phyloP scores from a whole-genome alignment of 2,329 filamentous ascomycete genomes.

The Fusarium sublunatum region DNA sequence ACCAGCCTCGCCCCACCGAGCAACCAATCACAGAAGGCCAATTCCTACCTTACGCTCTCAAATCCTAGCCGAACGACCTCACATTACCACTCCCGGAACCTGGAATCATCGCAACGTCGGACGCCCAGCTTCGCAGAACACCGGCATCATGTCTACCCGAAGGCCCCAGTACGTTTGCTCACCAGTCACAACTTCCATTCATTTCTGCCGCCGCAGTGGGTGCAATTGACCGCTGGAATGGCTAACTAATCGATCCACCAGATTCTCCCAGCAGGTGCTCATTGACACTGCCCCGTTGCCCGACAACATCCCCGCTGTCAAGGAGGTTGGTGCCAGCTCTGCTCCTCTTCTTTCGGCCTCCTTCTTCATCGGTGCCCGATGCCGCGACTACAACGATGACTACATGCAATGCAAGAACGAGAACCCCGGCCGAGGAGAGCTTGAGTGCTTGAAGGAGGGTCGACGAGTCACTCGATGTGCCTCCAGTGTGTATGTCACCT shows the following conservation, averaged over 20 bases:
- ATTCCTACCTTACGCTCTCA: conserved; percentile 56
- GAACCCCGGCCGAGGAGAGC: conserved; percentile 87
- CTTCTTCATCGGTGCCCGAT: conserved; percentile 97
- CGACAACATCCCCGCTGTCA: conserved; percentile 88
- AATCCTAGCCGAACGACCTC: conserved; percentile 50
- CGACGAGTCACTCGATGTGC: conserved; percentile 97
- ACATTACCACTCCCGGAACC: conserved; percentile 44
- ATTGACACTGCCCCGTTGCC: conserved; percentile 97
- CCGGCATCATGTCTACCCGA: conserved; percentile 56
- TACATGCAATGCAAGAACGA: conserved; percentile 99
- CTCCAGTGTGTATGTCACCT: conserved; percentile 83
- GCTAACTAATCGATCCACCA: conserved; percentile 57
- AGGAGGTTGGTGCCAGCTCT: conserved; percentile 92
- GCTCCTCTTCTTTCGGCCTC: conserved; percentile 91
- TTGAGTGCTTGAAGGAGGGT: conserved; percentile 96
- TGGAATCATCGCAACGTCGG: conserved; percentile 46
- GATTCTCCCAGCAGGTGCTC: conserved; percentile 94
- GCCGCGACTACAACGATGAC: conserved; percentile 96
- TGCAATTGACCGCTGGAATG: conserved; percentile 42
- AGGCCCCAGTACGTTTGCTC: conserved; percentile 54
- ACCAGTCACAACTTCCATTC: not conserved
- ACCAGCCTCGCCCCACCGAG: conserved; percentile 48
- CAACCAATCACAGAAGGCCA: conserved; percentile 53
- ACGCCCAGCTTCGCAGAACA: conserved; percentile 46
- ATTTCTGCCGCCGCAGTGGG: conserved; percentile 6